These are phyloP conservation scores for Leucocoprinus leucothites DNA, from an alignment of 768 basidiomycete species.

Conservation along the genomic window DNA sequence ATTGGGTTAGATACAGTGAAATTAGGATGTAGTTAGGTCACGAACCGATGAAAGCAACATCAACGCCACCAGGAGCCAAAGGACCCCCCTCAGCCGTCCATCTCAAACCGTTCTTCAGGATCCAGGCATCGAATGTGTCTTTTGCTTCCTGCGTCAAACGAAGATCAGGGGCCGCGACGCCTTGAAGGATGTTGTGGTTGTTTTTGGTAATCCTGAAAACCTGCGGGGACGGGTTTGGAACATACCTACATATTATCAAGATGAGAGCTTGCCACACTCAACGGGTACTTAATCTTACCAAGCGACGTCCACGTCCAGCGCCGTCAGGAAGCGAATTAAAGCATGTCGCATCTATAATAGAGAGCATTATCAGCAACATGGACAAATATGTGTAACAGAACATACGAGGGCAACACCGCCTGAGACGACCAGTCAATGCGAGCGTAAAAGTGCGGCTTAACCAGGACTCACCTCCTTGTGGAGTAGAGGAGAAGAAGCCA, in stretches of 20 bases:
- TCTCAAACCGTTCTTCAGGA: constrained; percentile 81
- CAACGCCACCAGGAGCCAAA: constrained; percentile 76
- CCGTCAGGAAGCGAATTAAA: constrained; percentile 78
- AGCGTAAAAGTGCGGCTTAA: neutral
- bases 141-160: constrained; percentile 79
- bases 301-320: constrained; percentile 75
- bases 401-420: constrained; percentile 92
- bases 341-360: constrained; percentile 83
- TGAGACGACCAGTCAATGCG: constrained; percentile 24
- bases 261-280: neutral
- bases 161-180: constrained; percentile 76
- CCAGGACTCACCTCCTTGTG: constrained; percentile 73
- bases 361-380: constrained; percentile 18
- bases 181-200: constrained; percentile 95
- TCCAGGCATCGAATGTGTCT: constrained; percentile 83
- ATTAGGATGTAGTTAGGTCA: constrained; percentile 1
- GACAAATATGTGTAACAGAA: constrained; percentile 20
- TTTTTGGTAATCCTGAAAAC: constrained; percentile 94
- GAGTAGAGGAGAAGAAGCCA: constrained; percentile 93
- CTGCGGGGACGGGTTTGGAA: constrained; percentile 82
- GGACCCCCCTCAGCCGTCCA: constrained; percentile 90
- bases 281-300: constrained; percentile 47
- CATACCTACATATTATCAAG: constrained; percentile 52
- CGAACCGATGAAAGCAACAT: constrained; percentile 85
- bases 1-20: neutral